A percentile compares a stretch with the other conserved stretches of the same genome.
Evolutionary conservation across 176 grass and related monocot genomes (phyloP).

Genomic region (Triticum dicoccoides): DNA sequence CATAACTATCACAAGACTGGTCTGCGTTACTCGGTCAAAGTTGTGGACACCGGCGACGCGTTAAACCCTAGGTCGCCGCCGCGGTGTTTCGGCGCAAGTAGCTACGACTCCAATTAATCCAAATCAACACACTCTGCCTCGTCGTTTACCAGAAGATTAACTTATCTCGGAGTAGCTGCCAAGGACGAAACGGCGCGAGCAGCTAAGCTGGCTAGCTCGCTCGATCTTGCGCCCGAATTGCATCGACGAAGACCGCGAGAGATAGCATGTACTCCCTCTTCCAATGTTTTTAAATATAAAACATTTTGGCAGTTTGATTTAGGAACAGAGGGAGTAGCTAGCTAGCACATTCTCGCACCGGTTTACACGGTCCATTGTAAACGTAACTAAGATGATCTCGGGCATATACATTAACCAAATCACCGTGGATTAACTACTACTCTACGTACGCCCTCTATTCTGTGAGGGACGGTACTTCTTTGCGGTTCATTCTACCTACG

Average conservation of each 20-base stretch:
- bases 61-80: constrained; percentile 18
- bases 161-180: neutral
- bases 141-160: neutral
- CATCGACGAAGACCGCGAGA: neutral
- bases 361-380: neutral
- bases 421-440: too few relatives aligned
- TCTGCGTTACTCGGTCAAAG: neutral
- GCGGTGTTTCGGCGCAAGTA: neutral
- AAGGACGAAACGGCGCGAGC: neutral
- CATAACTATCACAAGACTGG: neutral
- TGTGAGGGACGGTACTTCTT: too few relatives aligned
- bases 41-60: neutral
- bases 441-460: too few relatives aligned
- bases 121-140: neutral
- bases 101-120: neutral
- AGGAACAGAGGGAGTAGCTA: neutral
- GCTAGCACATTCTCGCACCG: neutral
- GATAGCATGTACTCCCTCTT: neutral
- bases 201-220: neutral
- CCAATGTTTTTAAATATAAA: too few relatives aligned
- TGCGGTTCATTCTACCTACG: too few relatives aligned
- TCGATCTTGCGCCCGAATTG: neutral
- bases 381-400: too few relatives aligned
- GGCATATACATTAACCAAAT: too few relatives aligned
- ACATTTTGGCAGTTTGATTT: too few relatives aligned